Conservation (phyloP, 306 rosid genomes). For the Fragaria ananassa region DNA sequence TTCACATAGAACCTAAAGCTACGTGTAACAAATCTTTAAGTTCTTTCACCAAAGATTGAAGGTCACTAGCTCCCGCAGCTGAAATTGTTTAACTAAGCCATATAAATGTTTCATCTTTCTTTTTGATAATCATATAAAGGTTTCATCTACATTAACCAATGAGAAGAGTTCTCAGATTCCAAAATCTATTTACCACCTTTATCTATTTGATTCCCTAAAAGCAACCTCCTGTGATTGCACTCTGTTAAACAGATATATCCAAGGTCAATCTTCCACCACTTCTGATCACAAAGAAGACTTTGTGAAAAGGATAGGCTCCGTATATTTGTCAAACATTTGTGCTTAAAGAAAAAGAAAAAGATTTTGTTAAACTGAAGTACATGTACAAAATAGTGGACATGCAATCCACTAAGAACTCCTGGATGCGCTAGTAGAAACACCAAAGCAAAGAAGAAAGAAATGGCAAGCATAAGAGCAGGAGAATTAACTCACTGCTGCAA, state of each 20-base stretch:
- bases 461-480: not conserved
- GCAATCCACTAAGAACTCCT: not conserved
- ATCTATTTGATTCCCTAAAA: not conserved
- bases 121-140: no score
- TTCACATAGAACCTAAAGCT: not conserved
- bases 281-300: slow-evolving; percentile 6
- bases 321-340: not conserved
- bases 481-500: not conserved
- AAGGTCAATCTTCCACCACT: not conserved
- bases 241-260: not conserved
- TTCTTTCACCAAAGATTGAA: no score
- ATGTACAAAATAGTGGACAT: no score
- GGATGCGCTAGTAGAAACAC: not conserved
- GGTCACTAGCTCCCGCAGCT: no score
- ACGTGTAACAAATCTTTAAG: not conserved
- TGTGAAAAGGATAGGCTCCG: not conserved
- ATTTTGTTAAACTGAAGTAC: not conserved
- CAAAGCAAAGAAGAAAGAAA: not conserved
- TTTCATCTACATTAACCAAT: not conserved
- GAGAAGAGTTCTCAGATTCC: not conserved
- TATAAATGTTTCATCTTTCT: no score
- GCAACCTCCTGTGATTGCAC: not conserved
- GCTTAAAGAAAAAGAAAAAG: not conserved
- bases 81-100: no score
- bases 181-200: not conserved